phyloP scores from a whole-genome alignment of 2,329 filamentous ascomycete genomes.

The Juglanconis oblonga region DNA sequence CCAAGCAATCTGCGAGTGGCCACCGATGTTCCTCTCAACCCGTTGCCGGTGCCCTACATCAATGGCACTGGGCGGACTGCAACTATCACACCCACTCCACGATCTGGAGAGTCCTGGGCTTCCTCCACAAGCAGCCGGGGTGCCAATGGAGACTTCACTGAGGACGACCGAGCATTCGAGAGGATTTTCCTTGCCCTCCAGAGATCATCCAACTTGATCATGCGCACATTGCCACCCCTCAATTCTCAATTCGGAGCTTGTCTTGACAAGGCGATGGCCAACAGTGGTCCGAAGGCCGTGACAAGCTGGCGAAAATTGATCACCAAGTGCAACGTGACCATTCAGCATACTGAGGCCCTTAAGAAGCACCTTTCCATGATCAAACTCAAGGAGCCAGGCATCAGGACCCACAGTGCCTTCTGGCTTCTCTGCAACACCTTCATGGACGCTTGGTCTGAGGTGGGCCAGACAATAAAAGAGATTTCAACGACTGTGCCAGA shows the following conservation, averaged over 20 bases:
- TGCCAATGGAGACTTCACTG: slow-evolving; percentile 59
- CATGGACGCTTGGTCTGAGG: slow-evolving; percentile 65
- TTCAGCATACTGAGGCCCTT: slow-evolving; percentile 71
- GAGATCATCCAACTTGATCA: slow-evolving; percentile 69
- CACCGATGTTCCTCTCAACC: slow-evolving; percentile 45
- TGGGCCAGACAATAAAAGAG: slow-evolving; percentile 59
- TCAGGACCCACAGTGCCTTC: slow-evolving; percentile 61
- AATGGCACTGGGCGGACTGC: slow-evolving; percentile 50
- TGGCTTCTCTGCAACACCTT: slow-evolving; percentile 74
- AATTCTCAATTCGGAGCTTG: slow-evolving; percentile 63
- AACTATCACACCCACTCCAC: slow-evolving; percentile 64
- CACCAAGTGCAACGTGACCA: slow-evolving; percentile 65
- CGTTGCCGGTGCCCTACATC: slow-evolving; percentile 35
- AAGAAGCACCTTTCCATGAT: slow-evolving; percentile 72
- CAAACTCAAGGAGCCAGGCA: slow-evolving; percentile 79
- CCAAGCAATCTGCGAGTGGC: slow-evolving; percentile 55
- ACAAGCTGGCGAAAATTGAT: slow-evolving; percentile 70
- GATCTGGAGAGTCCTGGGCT: slow-evolving; percentile 77
- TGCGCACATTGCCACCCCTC: slow-evolving; percentile 68
- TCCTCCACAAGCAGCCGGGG: slow-evolving; percentile 54
- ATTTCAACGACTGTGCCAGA: slow-evolving; percentile 38
- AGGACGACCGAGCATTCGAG: slow-evolving; percentile 81
- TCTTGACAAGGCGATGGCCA: slow-evolving; percentile 61
- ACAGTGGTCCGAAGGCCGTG: slow-evolving; percentile 55
- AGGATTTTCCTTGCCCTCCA: slow-evolving; percentile 75